A percentile compares a stretch with the other conserved stretches of the same genome.
phyloP scores from a whole-genome alignment of 345 rosid species.

The Citrus sp. region DNA sequence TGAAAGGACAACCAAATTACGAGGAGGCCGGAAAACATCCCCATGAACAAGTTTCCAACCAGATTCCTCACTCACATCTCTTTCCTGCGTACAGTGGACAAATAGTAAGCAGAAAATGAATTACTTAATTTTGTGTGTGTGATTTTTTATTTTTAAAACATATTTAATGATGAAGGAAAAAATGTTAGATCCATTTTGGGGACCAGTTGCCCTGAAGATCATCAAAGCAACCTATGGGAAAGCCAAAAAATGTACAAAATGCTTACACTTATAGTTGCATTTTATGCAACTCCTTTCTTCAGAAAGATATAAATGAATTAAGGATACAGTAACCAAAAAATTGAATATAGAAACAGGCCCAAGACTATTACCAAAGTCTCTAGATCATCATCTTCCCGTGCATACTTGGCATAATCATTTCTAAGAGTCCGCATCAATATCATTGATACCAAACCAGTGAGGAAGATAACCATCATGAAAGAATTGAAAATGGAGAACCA shows the following conservation, averaged over 20 bases:
- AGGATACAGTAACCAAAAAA: neutral
- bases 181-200: neutral
- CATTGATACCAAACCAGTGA: constrained; percentile 97
- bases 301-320: neutral
- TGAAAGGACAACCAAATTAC: constrained; percentile 62
- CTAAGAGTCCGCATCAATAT: constrained; percentile 94
- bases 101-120: constrained; percentile 9
- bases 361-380: constrained; percentile 71
- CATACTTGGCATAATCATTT: constrained; percentile 94
- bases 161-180: neutral
- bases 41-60: constrained; percentile 99
- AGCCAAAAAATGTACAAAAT: neutral
- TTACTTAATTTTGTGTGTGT: constrained; percentile 15
- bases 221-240: neutral
- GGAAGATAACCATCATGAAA: constrained; percentile 97
- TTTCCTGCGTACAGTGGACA: constrained; percentile 49
- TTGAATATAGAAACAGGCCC: constrained; percentile 5
- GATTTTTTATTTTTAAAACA: neutral
- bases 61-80: constrained; percentile 95
- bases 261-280: neutral
- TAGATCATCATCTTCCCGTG: constrained; percentile 93
- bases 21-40: constrained; percentile 87
- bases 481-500: constrained; percentile 98
- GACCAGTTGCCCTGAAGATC: neutral
- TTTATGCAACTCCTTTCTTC: neutral